Conservation (phyloP, 495 filamentous ascomycete genomes). For the Talaromyces nanjingensis region DNA sequence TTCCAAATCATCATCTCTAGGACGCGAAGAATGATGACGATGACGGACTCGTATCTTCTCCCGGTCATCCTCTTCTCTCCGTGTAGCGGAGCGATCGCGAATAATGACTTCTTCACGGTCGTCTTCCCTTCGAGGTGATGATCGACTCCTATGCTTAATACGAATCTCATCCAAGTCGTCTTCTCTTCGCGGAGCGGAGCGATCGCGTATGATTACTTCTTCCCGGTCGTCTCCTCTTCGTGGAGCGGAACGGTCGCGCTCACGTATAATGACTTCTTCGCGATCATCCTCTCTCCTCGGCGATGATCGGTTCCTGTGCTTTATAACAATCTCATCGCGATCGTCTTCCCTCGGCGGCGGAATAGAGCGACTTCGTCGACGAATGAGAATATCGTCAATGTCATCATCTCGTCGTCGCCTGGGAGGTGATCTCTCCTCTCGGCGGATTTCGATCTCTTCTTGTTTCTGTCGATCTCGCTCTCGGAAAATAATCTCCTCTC, state of each 20-base stretch:
- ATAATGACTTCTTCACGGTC: slow-evolving; percentile 23
- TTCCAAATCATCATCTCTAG: slow-evolving; percentile 12
- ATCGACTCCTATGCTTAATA: slow-evolving; percentile 17
- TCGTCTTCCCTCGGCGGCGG: slow-evolving; percentile 9
- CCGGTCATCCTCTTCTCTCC: slow-evolving; percentile 5
- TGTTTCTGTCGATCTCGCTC: slow-evolving; percentile 7
- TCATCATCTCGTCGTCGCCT: background rate
- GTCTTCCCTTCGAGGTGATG: slow-evolving; percentile 9
- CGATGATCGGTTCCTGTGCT: slow-evolving; percentile 16
- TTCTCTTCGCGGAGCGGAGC: slow-evolving; percentile 1
- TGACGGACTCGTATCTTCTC: background rate
- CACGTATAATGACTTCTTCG: slow-evolving; percentile 25
- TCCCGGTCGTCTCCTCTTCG: slow-evolving; percentile 15
- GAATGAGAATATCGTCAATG: slow-evolving; percentile 8
- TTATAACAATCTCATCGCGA: slow-evolving; percentile 17
- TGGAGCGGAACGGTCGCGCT: slow-evolving; percentile 9
- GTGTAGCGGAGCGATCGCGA: slow-evolving; percentile 14
- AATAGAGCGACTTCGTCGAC: slow-evolving; percentile 17
- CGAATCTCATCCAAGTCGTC: slow-evolving; percentile 15
- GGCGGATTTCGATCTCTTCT: slow-evolving; percentile 8
- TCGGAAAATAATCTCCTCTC: slow-evolving; percentile 19
- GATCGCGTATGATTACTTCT: slow-evolving; percentile 23
- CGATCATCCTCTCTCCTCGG: slow-evolving; percentile 15
- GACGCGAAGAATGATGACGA: background rate
- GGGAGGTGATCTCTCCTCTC: slow-evolving; percentile 7